A percentile compares a stretch with the other conserved stretches of the same genome.
Evolutionary conservation across 805 yeast genomes (phyloP).

Genomic region (Isabelozyma pseudorhagii): DNA sequence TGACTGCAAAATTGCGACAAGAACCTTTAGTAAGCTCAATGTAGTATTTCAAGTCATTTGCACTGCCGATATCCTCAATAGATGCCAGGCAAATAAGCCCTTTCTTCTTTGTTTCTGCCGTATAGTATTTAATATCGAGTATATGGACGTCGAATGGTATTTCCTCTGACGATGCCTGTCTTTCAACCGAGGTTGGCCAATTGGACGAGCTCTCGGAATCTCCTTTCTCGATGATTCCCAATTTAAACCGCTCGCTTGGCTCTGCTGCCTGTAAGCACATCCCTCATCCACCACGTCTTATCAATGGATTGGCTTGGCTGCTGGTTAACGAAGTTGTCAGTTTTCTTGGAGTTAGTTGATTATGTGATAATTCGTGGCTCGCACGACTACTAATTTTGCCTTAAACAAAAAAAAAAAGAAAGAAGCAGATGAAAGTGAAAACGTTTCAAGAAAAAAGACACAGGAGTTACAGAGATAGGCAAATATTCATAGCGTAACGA

Average conservation of each 20-base stretch:
- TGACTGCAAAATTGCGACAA: not conserved
- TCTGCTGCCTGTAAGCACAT: not conserved
- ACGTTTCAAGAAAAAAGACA: not conserved
- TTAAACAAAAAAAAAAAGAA: too few species aligned
- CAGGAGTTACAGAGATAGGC: not conserved
- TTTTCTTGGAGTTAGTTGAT: not conserved
- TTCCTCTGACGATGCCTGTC: not conserved
- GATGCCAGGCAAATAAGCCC: not conserved
- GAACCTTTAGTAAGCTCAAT: not conserved
- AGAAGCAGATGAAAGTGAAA: not conserved
- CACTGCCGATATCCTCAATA: not conserved
- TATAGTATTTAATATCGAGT: not conserved
- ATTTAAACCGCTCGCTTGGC: not conserved
- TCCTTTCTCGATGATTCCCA: not conserved
- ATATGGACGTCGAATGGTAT: not conserved
- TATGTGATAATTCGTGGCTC: not conserved
- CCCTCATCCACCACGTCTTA: not conserved
- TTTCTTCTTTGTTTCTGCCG: not conserved
- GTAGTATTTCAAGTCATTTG: not conserved
- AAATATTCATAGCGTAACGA: too few species aligned
- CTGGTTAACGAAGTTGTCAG: not conserved
- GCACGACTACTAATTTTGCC: not conserved
- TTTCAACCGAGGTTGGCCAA: too few species aligned
- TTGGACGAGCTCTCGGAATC: too few species aligned
- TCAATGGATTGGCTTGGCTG: not conserved